Percentiles rank a stretch among this genome's conserved stretches.
phyloP scores from a whole-genome alignment of 148 eudicot species.

The Amaranthus cruentus region DNA sequence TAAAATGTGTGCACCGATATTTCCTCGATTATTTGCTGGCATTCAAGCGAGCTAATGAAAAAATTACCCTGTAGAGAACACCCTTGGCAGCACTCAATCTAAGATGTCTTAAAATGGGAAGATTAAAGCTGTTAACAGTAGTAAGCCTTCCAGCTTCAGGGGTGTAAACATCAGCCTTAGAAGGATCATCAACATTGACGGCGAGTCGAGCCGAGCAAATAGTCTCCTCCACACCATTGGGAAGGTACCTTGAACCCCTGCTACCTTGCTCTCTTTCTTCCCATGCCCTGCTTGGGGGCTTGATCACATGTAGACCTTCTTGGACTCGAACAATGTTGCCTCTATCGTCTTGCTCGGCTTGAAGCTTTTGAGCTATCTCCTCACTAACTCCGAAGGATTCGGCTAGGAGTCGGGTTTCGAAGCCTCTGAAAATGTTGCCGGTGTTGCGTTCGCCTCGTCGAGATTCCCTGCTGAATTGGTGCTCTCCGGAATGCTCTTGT shows the following conservation, averaged over 20 bases:
- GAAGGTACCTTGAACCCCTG: not conserved
- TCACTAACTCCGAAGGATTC: constrained; percentile 47
- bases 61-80: constrained; percentile 59
- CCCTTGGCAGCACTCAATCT: constrained; percentile 71
- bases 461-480: constrained; percentile 7
- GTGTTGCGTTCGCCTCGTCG: constrained; percentile 13
- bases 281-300: constrained; percentile 33
- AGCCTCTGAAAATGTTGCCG: constrained; percentile 56
- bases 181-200: constrained; percentile 48
- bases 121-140: constrained; percentile 46
- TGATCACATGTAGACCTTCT: constrained; percentile 45
- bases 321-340: constrained; percentile 56
- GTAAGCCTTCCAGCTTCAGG: constrained; percentile 63
- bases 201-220: constrained; percentile 45
- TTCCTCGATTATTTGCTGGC: too few species aligned
- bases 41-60: not conserved
- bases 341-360: constrained; percentile 44
- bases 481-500: constrained; percentile 21
- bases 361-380: constrained; percentile 50
- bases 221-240: constrained; percentile 68
- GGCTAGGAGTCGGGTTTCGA: constrained; percentile 31
- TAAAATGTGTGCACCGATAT: too few species aligned
- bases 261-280: constrained; percentile 9
- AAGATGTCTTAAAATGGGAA: constrained; percentile 55
- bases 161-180: constrained; percentile 58